Base-by-base conservation (phyloP, 1,284 basidiomycete genomes). In the Coriolopsis trogii region DNA sequence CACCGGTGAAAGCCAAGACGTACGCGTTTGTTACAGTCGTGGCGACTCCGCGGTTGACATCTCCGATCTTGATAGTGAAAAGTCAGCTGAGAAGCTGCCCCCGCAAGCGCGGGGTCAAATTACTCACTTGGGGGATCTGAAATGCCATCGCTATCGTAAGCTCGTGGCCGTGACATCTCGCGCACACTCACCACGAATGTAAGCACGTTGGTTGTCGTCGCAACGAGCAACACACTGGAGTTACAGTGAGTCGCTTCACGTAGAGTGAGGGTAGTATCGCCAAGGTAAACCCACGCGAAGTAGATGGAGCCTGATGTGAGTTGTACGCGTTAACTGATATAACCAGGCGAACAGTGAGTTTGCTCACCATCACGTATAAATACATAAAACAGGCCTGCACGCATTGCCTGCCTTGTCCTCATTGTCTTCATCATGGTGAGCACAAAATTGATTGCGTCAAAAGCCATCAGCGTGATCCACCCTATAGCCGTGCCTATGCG, bases 331-430 rank as follows among this genome's bases (percentile, higher is more conserved):
- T n/a, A n/a, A n/a, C n/a, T n/a, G n/a, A n/a, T n/a, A 31, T 31
- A n/a, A 31, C 30, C n/a, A 30, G 47, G 24, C 41, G 40, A 30
- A 13, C 13, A 13, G 9, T 5, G 16, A 10, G 23, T 6, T 15
- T 9, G 12, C 42, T 29, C 29, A 58, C 56, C 52, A 25, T 58
- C 56, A 37, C 56, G 52, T 10, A 55, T 37, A 46, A 55, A 49
- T 41, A 55, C 29, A 20, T 49, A 28, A 3, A 58, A 46, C n/a
- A 58, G 39, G 7, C 49, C 34, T 4, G 29, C 41, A 13, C 41
- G 37, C 37, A 46, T 20, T 20, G 24, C 25, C 5, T 23, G 42
- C 16, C 49, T 41, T 30, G 45, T 43, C 2, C 41, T 24, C 1
- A 52, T 33, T 7, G 49, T 43, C 23, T 43, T 47, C 7, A 45